These are phyloP conservation scores for Psilocybe tampanensis DNA, from an alignment of 768 basidiomycete genomes.

Conservation along the genomic window DNA sequence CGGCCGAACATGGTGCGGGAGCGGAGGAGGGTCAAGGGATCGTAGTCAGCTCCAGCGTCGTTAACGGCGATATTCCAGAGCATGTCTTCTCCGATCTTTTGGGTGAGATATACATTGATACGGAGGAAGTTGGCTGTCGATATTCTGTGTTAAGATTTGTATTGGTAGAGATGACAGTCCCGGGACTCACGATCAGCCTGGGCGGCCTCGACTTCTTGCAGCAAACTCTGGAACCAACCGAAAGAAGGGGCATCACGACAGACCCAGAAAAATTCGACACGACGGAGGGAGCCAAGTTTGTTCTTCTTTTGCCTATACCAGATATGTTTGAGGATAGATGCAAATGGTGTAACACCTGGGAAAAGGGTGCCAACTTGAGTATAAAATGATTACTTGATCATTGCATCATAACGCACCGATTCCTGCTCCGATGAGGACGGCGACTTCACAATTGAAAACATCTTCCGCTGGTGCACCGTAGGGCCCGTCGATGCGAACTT, in stretches of 20 bases:
- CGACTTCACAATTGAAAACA: slow-evolving; percentile 84
- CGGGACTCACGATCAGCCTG: slow-evolving; percentile 80
- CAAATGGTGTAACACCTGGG: slow-evolving; percentile 89
- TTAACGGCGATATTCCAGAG: slow-evolving; percentile 92
- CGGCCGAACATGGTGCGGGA: slow-evolving; percentile 91
- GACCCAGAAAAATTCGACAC: slow-evolving; percentile 96
- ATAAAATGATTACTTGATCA: not conserved
- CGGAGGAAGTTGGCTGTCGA: slow-evolving; percentile 82
- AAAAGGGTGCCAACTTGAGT: not conserved
- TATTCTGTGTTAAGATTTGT: not conserved
- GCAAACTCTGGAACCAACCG: slow-evolving; percentile 92
- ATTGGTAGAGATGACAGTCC: not conserved
- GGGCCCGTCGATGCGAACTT: slow-evolving; percentile 84
- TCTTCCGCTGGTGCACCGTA: slow-evolving; percentile 94
- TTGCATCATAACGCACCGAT: slow-evolving; percentile 59
- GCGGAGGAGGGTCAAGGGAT: slow-evolving; percentile 86
- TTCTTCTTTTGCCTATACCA: slow-evolving; percentile 90
- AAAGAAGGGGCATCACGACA: slow-evolving; percentile 96
- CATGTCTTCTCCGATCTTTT: slow-evolving; percentile 85
- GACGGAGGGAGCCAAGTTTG: slow-evolving; percentile 75
- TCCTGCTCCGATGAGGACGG: slow-evolving; percentile 90
- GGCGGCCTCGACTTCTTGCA: slow-evolving; percentile 86
- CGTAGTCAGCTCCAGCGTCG: slow-evolving; percentile 82
- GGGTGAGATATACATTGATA: slow-evolving; percentile 90
- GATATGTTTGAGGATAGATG: slow-evolving; percentile 92